Evolutionary conservation across 2,329 filamentous ascomycete species (phyloP).

Genomic region (Gaeumannomyces tritici): DNA sequence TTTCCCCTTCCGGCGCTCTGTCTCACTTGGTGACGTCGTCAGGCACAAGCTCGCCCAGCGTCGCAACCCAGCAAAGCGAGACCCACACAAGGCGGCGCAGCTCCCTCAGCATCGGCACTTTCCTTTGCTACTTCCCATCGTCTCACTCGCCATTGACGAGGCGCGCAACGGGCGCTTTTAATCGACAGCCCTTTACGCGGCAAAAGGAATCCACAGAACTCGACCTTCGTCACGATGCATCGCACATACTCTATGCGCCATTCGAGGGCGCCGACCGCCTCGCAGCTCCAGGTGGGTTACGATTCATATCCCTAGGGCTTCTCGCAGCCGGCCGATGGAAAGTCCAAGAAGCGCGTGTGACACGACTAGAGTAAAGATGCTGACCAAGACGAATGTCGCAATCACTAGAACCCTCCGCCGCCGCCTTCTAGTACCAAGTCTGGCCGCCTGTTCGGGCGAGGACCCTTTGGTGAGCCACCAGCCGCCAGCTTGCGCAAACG

Average conservation of each 20-base stretch:
- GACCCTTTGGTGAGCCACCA: conserved; percentile 65
- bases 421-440: conserved; percentile 87
- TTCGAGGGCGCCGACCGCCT: conserved; percentile 89
- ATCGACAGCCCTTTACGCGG: background rate
- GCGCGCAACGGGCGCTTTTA: background rate
- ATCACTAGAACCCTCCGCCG: conserved; percentile 74
- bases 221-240: conserved; percentile 58
- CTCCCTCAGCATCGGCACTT: background rate
- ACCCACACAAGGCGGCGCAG: background rate
- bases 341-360: background rate
- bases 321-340: background rate
- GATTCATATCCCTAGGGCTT: conserved; percentile 4
- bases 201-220: background rate
- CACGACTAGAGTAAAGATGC: background rate
- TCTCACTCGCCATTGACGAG: background rate
- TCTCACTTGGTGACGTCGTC: background rate
- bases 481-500: background rate
- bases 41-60: background rate
- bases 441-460: conserved; percentile 78
- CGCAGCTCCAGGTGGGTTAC: conserved; percentile 48
- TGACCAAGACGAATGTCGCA: background rate
- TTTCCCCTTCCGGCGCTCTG: background rate
- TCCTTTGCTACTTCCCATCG: background rate
- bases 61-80: background rate
- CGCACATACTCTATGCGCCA: conserved; percentile 99